These are phyloP conservation scores for Blastocrithidia nonstop DNA, from an alignment of 208 protist species.

Conservation along the genomic window DNA sequence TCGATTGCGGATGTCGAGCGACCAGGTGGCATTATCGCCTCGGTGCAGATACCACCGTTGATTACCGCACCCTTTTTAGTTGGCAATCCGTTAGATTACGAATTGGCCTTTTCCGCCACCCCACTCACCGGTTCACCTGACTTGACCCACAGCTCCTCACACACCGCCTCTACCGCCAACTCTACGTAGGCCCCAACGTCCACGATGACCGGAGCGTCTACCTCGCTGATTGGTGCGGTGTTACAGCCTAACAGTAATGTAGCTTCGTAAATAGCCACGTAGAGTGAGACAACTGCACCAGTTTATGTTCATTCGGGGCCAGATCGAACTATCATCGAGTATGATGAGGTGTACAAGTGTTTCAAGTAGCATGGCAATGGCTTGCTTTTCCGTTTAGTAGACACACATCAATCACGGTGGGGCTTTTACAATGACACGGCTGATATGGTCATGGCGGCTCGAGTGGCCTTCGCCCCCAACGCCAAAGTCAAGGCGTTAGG, in stretches of 20 bases:
- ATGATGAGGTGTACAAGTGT: slow-evolving; percentile 41
- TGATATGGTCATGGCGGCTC: slow-evolving; percentile 24
- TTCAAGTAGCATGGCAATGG: slow-evolving; percentile 71
- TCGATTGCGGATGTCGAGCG: neutral
- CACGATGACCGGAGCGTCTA: neutral
- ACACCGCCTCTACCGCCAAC: neutral
- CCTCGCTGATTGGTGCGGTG: neutral
- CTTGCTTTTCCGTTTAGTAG: slow-evolving; percentile 62
- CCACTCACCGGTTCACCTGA: slow-evolving; percentile 11
- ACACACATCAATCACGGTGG: slow-evolving; percentile 18
- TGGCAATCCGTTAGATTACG: slow-evolving; percentile 25
- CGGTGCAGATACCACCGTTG: slow-evolving; percentile 34
- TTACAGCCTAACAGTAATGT: slow-evolving; percentile 3
- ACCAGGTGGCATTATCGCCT: slow-evolving; percentile 17
- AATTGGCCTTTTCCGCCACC: slow-evolving; percentile 31
- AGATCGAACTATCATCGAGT: slow-evolving; percentile 17
- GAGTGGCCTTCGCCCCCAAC: slow-evolving; percentile 19
- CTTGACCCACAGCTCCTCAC: neutral
- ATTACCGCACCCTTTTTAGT: slow-evolving; percentile 39
- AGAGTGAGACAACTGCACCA: slow-evolving; percentile 7
- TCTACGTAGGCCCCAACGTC: too few relatives aligned
- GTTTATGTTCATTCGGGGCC: slow-evolving; percentile 26
- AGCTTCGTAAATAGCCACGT: slow-evolving; percentile 3
- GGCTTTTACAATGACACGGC: slow-evolving; percentile 72
- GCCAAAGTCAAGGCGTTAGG: slow-evolving; percentile 22